Evolutionary conservation across 768 basidiomycete genomes (phyloP).

Genomic region (Amyloporia xantha): DNA sequence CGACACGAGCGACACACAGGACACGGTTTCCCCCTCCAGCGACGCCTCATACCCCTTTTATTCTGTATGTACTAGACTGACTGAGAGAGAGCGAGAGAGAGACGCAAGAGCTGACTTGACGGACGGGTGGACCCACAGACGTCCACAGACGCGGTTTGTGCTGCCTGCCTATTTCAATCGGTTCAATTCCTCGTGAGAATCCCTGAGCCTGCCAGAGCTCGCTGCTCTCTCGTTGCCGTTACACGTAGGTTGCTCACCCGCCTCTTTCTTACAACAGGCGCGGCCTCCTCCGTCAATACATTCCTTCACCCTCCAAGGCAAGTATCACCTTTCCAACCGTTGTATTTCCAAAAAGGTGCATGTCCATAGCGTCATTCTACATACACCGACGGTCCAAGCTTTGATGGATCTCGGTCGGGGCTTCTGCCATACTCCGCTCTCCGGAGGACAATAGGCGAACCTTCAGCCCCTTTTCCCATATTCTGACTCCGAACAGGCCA

Average conservation of each 20-base stretch:
- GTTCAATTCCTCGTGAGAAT: slow-evolving; percentile 22
- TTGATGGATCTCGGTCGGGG: background rate
- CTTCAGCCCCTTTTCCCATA: background rate
- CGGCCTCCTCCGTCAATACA: slow-evolving; percentile 67
- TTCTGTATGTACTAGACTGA: background rate
- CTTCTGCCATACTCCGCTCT: background rate
- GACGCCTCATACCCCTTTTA: slow-evolving; percentile 3
- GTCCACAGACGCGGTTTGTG: slow-evolving; percentile 27
- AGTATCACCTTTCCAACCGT: slow-evolving; percentile 13
- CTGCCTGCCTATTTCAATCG: slow-evolving; percentile 12
- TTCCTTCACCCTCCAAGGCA: slow-evolving; percentile 51
- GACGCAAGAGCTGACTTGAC: slow-evolving; percentile 3
- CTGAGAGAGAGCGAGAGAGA: background rate
- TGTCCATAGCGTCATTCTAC: too few relatives aligned
- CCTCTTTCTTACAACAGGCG: slow-evolving; percentile 46
- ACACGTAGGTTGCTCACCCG: slow-evolving; percentile 9
- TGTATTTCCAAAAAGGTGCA: too few relatives aligned
- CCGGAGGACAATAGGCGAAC: background rate
- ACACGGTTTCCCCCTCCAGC: background rate
- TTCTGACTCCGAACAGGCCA: background rate
- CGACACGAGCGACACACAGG: slow-evolving; percentile 2
- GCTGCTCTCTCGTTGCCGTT: slow-evolving; percentile 34
- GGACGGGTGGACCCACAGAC: slow-evolving; percentile 49
- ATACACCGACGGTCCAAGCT: too few relatives aligned
- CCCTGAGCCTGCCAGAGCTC: slow-evolving; percentile 11